Conservation (phyloP, 768 basidiomycete genomes). For the Suillus sp. region DNA sequence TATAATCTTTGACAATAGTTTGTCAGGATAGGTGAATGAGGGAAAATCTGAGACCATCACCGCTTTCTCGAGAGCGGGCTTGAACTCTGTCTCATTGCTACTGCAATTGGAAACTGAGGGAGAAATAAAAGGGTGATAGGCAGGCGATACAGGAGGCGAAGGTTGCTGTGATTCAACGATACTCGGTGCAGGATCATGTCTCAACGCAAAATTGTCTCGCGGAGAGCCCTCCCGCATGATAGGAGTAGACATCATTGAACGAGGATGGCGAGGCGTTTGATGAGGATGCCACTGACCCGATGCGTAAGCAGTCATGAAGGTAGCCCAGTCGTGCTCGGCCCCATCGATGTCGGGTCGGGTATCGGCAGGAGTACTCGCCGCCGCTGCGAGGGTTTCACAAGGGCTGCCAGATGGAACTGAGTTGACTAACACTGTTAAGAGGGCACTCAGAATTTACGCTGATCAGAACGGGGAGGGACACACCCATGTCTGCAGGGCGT, state of each 20-base stretch:
- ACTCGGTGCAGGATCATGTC: conserved; percentile 4
- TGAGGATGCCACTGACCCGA: conserved; percentile 81
- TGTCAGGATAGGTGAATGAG: conserved; percentile 28
- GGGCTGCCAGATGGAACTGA: conserved; percentile 1
- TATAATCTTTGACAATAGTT: conserved; percentile 28
- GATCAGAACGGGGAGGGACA: background rate
- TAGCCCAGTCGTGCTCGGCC: conserved; percentile 64
- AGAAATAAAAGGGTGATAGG: conserved; percentile 13
- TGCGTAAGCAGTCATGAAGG: conserved; percentile 77
- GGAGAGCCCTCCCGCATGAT: conserved; percentile 12
- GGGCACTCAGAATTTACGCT: background rate
- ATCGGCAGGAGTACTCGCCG: conserved; percentile 3
- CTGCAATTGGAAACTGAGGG: conserved; percentile 17
- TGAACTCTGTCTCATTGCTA: background rate
- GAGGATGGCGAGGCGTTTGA: conserved; percentile 62
- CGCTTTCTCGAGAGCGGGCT: conserved; percentile 5
- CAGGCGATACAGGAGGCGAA: conserved; percentile 18
- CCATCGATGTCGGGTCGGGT: conserved; percentile 19
- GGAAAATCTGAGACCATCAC: conserved; percentile 7
- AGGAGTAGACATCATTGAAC: conserved; percentile 27
- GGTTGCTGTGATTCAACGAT: conserved; percentile 10
- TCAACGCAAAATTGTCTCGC: conserved; percentile 14
- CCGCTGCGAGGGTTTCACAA: background rate
- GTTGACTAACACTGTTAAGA: background rate
- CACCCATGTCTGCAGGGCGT: background rate